Evolutionary conservation across 2,329 filamentous ascomycete genomes (phyloP), one percentile per base, ranked within the genome.

Genomic region (Dactylellina drechsleri): DNA sequence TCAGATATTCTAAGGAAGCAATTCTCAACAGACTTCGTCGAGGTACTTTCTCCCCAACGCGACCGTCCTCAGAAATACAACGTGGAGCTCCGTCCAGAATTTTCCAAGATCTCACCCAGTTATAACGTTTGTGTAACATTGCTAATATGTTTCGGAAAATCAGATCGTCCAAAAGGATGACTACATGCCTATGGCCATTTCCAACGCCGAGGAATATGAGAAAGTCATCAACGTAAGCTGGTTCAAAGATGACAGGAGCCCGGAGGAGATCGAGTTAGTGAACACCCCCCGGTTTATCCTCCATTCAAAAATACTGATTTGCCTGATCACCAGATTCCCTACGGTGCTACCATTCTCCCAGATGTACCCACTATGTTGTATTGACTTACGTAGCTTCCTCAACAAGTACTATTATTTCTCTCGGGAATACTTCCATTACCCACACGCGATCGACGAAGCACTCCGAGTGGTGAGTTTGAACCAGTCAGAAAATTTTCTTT

Each of bases 141-240:
- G 26, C 64, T 75, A 59, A 64, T 15, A 53, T 50, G 47, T 45
- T 64, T 71, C 64, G 53, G 67, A 41, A 54, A n/a, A 56, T 23
- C 71, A 86, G 83, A 90, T 91, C 78, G 88, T 91, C 23, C 85
- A 92, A n/a, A 97, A 92, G 0, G 95, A 99, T 81, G 95, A 99
- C 82, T 99, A 99, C 82, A 99, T 99, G 94, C 96, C 95, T 1
- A 98, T 99, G 95, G 92, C 92, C 1, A 96, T 98, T 81, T 92
- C 93, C 79, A 93, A 91, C 18, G 83, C 86, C 15, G 93, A 97
- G 79, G 93, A 98, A 80, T 98, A 96, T 80, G 92, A 96, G 79
- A 97, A 97, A 80, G 94, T 99, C 41, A 88, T 97, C 77, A 95
- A 93, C 76, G 93, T 98, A 74, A 96, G 91, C 83, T 99, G 94